A percentile compares a stretch with the other conserved stretches of the same genome.
Evolutionary conservation across 768 basidiomycete species (phyloP).

Genomic region (Tremella fuciformis): DNA sequence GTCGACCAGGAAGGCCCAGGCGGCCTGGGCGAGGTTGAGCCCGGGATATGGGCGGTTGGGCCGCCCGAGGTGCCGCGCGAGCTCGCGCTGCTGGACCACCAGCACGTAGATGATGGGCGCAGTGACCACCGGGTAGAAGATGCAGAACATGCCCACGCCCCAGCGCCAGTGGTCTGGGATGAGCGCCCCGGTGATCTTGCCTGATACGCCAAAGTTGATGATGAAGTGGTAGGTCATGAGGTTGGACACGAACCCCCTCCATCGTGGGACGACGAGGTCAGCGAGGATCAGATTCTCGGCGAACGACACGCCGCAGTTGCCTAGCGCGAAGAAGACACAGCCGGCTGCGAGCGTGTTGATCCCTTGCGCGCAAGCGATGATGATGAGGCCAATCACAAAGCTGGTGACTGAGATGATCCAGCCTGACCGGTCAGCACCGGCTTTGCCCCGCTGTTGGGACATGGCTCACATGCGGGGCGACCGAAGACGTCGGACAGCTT

Average conservation of each 20-base stretch:
- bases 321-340: conserved; percentile 9
- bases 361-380: conserved; percentile 6
- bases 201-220: conserved; percentile 10
- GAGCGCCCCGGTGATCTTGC: conserved; percentile 14
- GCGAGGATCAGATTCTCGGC: conserved; percentile 5
- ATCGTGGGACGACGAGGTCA: conserved; percentile 6
- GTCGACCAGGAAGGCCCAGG: conserved; percentile 4
- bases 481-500: conserved; percentile 9
- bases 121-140: conserved; percentile 7
- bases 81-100: not conserved
- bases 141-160: conserved; percentile 46
- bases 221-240: conserved; percentile 6
- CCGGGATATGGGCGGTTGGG: not conserved
- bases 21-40: not conserved
- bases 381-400: conserved; percentile 4
- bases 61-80: not conserved
- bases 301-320: conserved; percentile 2
- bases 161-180: conserved; percentile 49
- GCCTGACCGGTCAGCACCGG: not conserved
- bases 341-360: conserved; percentile 8
- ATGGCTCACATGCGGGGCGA: not conserved
- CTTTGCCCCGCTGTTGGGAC: not conserved
- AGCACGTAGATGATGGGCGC: conserved; percentile 6
- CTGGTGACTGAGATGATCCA: not conserved
- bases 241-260: conserved; percentile 1